Evolutionary conservation across 495 filamentous ascomycete genomes (phyloP), one percentile per base, ranked within the genome.

Genomic region (Penicillium flavigenum): DNA sequence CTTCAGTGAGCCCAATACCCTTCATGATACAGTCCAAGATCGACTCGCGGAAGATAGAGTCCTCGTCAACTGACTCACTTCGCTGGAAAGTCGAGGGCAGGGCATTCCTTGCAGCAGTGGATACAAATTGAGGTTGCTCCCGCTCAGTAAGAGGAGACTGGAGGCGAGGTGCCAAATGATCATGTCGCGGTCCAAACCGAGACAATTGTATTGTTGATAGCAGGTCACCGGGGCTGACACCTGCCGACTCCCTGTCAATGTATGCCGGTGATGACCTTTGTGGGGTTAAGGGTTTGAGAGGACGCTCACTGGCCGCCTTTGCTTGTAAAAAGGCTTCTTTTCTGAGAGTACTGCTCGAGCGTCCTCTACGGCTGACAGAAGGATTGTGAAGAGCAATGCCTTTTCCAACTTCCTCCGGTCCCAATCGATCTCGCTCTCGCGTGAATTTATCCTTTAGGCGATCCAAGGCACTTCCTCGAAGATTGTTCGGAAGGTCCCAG

Each of bases 1-100:
- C 85, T 39, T 65, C 63, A 0, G 86, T 88, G 58, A 98, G 73
- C 3, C 94, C 94, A 61, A 98, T 88, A 11, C 92, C 89, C 67
- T 95, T 97, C 73, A 96, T 91, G 64, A 98, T 95, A 67, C 94
- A 98, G 53, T 96, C 92, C 19, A 97, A 72, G 19, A 98, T 91
- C 0, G 91, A 93, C 59, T 90, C 89, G 17, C 95, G 81, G 69
- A 98, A 98, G 10, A 93, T 63, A 51, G 83, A 81, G 62, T 97
- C 92, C 62, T 97, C 94, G 55, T 96, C 85, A 12, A 92, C 66
- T 4, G 87, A 85, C 26, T 95, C 89, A 58, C 89, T 85, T 8
- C 86, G 85, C 57, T 87, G 84, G 44, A 85, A 75, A 5, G 81
- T 74, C 9, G 84, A 80, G 12, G 60, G 38, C 10, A 43, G 59